These are phyloP conservation scores for Metarhizium brunneum DNA, from an alignment of 2,329 filamentous ascomycete genomes.

Conservation along the genomic window DNA sequence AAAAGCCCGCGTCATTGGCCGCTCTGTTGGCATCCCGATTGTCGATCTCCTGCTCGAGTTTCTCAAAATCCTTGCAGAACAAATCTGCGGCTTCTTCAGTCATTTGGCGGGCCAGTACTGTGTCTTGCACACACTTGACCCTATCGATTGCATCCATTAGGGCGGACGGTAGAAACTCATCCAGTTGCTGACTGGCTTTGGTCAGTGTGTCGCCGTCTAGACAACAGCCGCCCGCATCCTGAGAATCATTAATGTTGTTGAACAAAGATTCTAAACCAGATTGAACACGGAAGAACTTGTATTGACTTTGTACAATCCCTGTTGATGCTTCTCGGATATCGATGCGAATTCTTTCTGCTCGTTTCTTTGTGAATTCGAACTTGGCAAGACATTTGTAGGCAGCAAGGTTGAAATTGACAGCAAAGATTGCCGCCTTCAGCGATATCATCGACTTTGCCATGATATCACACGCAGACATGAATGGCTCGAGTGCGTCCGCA, in stretches of 20 bases:
- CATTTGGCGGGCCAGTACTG: conserved; percentile 61
- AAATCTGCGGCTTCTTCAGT: conserved; percentile 74
- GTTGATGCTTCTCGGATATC: conserved; percentile 44
- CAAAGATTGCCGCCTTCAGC: conserved; percentile 58
- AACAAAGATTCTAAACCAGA: conserved; percentile 62
- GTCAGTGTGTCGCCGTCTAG: conserved; percentile 47
- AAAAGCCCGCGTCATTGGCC: conserved; percentile 14
- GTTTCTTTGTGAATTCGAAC: conserved; percentile 55
- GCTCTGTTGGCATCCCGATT: conserved; percentile 26
- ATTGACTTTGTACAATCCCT: conserved; percentile 58
- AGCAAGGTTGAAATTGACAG: conserved; percentile 60
- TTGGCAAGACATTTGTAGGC: conserved; percentile 45
- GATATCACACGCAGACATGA: conserved; percentile 64
- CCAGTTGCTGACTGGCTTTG: conserved; percentile 64
- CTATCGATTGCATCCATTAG: conserved; percentile 86
- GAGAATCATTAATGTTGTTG: conserved; percentile 33
- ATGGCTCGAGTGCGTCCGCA: conserved; percentile 75
- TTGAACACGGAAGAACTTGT: conserved; percentile 60
- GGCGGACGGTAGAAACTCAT: conserved; percentile 86
- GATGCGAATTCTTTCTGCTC: conserved; percentile 45
- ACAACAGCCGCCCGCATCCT: conserved; percentile 22
- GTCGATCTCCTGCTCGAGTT: conserved; percentile 41
- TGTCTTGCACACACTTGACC: conserved; percentile 63
- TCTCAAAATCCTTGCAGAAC: conserved; percentile 79
- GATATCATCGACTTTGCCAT: conserved; percentile 52